These are phyloP conservation scores for Aspergillus sp. DNA, from an alignment of 2,329 filamentous ascomycete species.

Conservation along the genomic window DNA sequence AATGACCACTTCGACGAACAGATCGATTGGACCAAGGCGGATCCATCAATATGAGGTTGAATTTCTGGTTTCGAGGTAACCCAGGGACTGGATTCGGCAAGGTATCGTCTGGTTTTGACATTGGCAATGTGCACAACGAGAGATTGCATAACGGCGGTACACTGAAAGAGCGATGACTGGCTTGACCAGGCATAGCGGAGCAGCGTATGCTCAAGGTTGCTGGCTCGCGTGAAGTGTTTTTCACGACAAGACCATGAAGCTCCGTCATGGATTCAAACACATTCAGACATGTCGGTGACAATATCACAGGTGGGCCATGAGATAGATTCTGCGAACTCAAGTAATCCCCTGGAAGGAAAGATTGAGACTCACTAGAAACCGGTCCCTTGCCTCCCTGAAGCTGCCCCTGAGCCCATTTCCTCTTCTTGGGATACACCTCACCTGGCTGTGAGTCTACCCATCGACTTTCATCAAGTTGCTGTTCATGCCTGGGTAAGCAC, in stretches of 20 bases:
- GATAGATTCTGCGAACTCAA: neutral
- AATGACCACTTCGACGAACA: constrained; percentile 48
- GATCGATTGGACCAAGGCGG: constrained; percentile 62
- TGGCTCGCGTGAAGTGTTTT: constrained; percentile 23
- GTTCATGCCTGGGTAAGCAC: too few species aligned
- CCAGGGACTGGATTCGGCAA: constrained; percentile 18
- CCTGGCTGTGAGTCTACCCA: too few species aligned
- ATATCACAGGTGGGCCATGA: constrained; percentile 23
- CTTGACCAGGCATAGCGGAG: neutral
- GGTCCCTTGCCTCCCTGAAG: too few species aligned
- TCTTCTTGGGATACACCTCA: too few species aligned
- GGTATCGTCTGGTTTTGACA: constrained; percentile 10
- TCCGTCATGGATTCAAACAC: constrained; percentile 19
- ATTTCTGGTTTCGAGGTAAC: constrained; percentile 32
- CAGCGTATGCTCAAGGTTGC: constrained; percentile 11
- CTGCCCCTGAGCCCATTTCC: too few species aligned
- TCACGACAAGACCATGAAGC: constrained; percentile 19
- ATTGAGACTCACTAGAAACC: constrained; percentile 27
- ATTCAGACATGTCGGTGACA: constrained; percentile 27
- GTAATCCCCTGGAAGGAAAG: neutral
- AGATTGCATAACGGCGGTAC: constrained; percentile 49
- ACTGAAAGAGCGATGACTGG: constrained; percentile 21
- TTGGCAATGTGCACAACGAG: constrained; percentile 35
- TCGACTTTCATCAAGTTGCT: too few species aligned
- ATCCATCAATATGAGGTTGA: constrained; percentile 58